Base-by-base conservation (phyloP, 805 yeast genomes). In the Saturnispora quitensis region DNA sequence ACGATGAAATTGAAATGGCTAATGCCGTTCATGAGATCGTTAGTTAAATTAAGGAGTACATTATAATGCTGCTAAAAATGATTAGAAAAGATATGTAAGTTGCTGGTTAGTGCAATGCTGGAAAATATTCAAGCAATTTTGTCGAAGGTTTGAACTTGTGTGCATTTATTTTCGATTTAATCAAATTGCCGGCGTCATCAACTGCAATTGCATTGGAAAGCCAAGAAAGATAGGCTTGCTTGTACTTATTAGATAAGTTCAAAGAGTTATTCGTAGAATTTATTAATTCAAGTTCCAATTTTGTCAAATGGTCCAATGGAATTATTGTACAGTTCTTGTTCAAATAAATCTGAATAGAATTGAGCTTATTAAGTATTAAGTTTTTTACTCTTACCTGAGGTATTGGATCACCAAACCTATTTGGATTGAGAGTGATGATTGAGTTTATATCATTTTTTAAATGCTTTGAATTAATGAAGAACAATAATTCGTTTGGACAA, bases 141-240 rank as follows among this genome's bases (percentile, higher is more conserved):
- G 34, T 13, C 17, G 51, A 49, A 24, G 51, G 47, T 15, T 12
- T 25, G 28, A 43, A 49, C 28, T 49, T 49, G 9, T 17, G 18
- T 25, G 27, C 7, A 5, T 18, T n/a, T 6, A 36, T 28, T 42
- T 18, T 43, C 5, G 51, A 22, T 28, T 49, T 49, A 12, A 35
- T 22, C 15, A 49, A 12, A 24, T 49, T 24, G 5, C 51, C 47
- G 15, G 25, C 9, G 5, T 33, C 36, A 10, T 34, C 34, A 15
- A 49, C 31, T 2, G 47, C 24, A 15, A 33, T 22, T 6, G 22
- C 44, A 5, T 43, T 31, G n/a, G 42, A 25, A 34, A 49, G 12
- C 47, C 47, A 49, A 10, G 24, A 40, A 5, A 43, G 12, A 25
- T 49, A 49, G 27, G 51, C 51, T 38, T 49, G 47, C 3, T 24